Conservation (phyloP, 2,329 filamentous ascomycete genomes). For the Aspergillus luchuensis region DNA sequence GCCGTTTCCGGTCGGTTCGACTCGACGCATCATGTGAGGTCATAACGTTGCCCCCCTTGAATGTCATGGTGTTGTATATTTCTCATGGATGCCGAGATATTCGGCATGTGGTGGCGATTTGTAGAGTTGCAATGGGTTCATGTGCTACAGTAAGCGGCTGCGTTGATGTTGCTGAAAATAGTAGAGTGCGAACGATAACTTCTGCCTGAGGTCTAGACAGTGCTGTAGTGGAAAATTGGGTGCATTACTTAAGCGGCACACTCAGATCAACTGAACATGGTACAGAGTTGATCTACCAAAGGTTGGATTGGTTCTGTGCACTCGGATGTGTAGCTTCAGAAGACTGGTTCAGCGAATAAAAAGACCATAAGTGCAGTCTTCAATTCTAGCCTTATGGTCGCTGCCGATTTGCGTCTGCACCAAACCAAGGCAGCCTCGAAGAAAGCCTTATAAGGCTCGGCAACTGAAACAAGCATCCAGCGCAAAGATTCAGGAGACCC, state of each 20-base stretch:
- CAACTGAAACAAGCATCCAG: not conserved
- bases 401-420: not conserved
- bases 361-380: no score
- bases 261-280: no score
- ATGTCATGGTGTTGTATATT: not conserved
- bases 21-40: not conserved
- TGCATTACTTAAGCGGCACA: no score
- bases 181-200: not conserved
- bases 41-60: not conserved
- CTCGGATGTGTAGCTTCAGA: no score
- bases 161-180: not conserved
- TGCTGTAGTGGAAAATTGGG: no score
- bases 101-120: not conserved
- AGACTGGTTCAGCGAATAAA: no score
- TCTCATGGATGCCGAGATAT: not conserved
- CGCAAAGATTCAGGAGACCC: no score
- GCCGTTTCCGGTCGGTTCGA: not conserved
- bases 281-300: no score
- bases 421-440: not conserved
- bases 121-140: not conserved
- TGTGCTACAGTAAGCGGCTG: not conserved
- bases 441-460: not conserved
- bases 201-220: no score
- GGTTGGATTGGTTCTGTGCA: no score
- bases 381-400: not conserved